phyloP scores from a whole-genome alignment of 1,284 basidiomycete species.

The Earliella scabrosa region DNA sequence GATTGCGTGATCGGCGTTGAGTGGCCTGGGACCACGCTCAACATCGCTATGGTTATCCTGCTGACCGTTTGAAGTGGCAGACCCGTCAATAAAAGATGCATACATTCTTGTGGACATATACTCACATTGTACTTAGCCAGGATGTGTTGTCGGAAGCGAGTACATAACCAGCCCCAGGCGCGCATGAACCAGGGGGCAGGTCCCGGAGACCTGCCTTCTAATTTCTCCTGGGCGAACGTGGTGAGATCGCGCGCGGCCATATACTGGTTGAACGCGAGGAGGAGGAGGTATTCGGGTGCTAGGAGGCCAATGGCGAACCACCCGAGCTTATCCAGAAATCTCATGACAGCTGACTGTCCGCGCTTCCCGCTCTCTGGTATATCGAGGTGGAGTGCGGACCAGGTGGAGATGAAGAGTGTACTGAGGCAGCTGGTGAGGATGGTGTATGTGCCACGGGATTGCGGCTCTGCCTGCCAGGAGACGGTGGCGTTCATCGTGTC shows the following conservation, averaged over 20 bases:
- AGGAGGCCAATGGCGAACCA: constrained; percentile 4
- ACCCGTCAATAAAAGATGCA: too few species aligned
- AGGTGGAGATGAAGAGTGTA: constrained; percentile 35
- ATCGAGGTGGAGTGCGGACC: constrained; percentile 36
- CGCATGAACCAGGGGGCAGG: too few species aligned
- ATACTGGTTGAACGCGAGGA: background rate
- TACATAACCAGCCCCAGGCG: too few species aligned
- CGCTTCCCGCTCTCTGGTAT: constrained; percentile 8
- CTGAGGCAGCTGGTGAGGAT: constrained; percentile 34
- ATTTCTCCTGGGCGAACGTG: too few species aligned
- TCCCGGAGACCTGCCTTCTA: constrained; percentile 1
- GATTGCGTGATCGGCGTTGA: too few species aligned
- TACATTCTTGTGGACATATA: too few species aligned
- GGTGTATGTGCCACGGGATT: constrained; percentile 9
- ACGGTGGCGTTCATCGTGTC: background rate
- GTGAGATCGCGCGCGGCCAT: background rate
- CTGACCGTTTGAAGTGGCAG: too few species aligned
- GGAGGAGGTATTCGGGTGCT: background rate
- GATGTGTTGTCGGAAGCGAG: too few species aligned
- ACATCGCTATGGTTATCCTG: too few species aligned
- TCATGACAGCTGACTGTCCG: too few species aligned
- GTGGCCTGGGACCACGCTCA: too few species aligned
- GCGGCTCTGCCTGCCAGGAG: background rate
- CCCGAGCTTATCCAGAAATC: background rate
- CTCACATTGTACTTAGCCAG: too few species aligned